These are phyloP conservation scores for Suhomyces pyralidae DNA, from an alignment of 805 yeast species.

Conservation along the genomic window DNA sequence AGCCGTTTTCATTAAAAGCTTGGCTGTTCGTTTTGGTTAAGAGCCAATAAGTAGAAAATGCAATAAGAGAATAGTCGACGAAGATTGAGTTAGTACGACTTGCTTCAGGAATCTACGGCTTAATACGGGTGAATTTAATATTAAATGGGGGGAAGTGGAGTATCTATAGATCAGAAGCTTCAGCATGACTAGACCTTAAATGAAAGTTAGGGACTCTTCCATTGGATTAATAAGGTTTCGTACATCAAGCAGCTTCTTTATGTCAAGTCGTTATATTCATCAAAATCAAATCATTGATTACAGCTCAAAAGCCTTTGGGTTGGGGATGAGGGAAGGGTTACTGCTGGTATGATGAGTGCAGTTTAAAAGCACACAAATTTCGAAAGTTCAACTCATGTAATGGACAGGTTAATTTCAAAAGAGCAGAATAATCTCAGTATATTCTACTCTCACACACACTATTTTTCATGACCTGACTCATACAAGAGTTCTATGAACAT, in stretches of 20 bases:
- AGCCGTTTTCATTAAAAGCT: too few species aligned
- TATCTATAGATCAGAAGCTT: constrained; percentile 1
- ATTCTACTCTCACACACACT: constrained; percentile 15
- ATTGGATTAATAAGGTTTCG: not conserved
- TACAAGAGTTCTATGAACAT: not conserved
- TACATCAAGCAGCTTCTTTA: not conserved
- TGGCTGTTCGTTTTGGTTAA: too few species aligned
- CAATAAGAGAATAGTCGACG: too few species aligned
- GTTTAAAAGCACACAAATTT: not conserved
- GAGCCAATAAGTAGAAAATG: too few species aligned
- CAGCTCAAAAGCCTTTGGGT: not conserved
- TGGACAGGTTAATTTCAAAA: constrained; percentile 3
- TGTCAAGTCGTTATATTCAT: constrained; percentile 4
- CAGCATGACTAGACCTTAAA: not conserved
- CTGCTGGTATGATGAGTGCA: not conserved
- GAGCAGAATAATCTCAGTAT: constrained; percentile 5
- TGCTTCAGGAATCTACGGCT: not conserved
- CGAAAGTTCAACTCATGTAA: not conserved
- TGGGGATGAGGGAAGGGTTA: not conserved
- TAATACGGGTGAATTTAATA: not conserved
- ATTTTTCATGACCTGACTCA: constrained; percentile 10
- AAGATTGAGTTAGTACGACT: too few species aligned
- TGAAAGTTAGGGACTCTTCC: not conserved
- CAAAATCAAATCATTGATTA: not conserved
- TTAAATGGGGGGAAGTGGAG: constrained; percentile 3